Evolutionary conservation across 768 basidiomycete species (phyloP).

Genomic region (Podaxis sp.): DNA sequence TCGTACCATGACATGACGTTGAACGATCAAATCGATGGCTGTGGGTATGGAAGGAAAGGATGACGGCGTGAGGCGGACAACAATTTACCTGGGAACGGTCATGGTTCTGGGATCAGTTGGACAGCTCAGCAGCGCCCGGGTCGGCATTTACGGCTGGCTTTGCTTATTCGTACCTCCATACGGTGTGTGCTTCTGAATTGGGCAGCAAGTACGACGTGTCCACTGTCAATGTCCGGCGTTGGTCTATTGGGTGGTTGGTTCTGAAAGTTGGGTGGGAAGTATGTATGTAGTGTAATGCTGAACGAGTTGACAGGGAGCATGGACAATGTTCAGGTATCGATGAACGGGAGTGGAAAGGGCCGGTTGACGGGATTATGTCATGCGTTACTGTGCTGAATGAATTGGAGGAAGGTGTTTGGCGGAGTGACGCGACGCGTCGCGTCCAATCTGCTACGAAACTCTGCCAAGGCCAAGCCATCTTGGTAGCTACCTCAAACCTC

Average conservation of each 20-base stretch:
- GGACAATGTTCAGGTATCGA: too few relatives aligned
- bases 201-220: too few relatives aligned
- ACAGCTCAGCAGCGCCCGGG: neutral
- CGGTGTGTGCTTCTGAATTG: too few relatives aligned
- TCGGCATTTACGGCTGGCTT: neutral
- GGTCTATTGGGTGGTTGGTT: too few relatives aligned
- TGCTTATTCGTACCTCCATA: too few relatives aligned
- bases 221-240: too few relatives aligned
- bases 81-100: neutral
- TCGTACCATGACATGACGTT: neutral
- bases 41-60: neutral
- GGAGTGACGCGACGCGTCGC: neutral
- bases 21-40: neutral
- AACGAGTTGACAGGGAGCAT: too few relatives aligned
- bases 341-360: neutral
- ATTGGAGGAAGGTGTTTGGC: neutral
- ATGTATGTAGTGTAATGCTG: too few relatives aligned
- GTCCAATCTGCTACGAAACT: neutral
- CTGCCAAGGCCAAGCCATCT: too few relatives aligned
- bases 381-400: neutral
- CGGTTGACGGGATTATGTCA: neutral
- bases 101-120: neutral
- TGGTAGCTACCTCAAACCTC: too few relatives aligned
- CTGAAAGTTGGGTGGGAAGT: too few relatives aligned
- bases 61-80: neutral